phyloP scores from a whole-genome alignment of 2,329 filamentous ascomycete genomes.

The Fusarium agapanthi region DNA sequence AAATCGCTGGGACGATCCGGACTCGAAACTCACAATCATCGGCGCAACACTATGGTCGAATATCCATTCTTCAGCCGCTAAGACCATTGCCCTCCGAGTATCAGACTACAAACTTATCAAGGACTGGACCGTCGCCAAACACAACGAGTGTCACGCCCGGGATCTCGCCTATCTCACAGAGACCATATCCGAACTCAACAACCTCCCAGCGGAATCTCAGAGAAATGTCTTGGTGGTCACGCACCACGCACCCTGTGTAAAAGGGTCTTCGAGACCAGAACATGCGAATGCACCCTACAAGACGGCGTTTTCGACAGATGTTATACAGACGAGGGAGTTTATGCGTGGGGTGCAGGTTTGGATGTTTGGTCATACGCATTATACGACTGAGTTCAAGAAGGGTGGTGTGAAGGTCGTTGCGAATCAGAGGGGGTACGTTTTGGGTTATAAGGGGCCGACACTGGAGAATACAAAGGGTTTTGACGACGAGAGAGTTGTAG shows the following conservation, averaged over 20 bases:
- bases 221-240: constrained; percentile 59
- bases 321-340: constrained; percentile 45
- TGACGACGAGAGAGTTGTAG: constrained; percentile 36
- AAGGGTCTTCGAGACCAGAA: constrained; percentile 58
- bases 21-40: constrained; percentile 58
- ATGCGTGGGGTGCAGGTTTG: constrained; percentile 48
- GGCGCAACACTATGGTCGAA: constrained; percentile 67
- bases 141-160: constrained; percentile 57
- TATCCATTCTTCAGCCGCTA: constrained; percentile 51
- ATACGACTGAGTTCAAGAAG: constrained; percentile 48
- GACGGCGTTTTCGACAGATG: constrained; percentile 63
- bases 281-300: constrained; percentile 57
- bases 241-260: constrained; percentile 64
- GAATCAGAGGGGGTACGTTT: constrained; percentile 57
- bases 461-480: constrained; percentile 38
- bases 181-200: constrained; percentile 46
- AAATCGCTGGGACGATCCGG: constrained; percentile 50
- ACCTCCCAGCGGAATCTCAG: constrained; percentile 15
- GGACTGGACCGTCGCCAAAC: constrained; percentile 58
- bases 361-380: constrained; percentile 62
- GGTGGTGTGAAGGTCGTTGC: constrained; percentile 51
- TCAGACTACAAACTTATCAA: constrained; percentile 64
- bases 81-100: constrained; percentile 54
- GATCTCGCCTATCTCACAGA: constrained; percentile 61
- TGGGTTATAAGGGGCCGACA: constrained; percentile 38